Evolutionary conservation across 1,139 yeast genomes (phyloP).

Genomic region (Meyerozyma smithsonii): DNA sequence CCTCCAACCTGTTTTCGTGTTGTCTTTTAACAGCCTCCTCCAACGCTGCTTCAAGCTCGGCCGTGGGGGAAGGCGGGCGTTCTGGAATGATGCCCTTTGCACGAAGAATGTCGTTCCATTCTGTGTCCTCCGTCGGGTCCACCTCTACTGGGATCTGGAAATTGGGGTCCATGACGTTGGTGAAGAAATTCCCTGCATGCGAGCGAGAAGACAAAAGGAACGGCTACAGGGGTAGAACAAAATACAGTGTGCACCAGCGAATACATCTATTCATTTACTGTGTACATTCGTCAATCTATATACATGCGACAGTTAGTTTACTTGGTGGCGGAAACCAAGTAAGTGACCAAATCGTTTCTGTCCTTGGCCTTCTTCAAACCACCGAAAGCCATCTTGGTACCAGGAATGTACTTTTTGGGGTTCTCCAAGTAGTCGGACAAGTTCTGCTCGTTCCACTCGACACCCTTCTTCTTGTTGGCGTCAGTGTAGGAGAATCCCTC

Average conservation of each 20-base stretch:
- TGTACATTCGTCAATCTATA: not conserved
- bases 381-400: slow-evolving; percentile 99
- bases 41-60: slow-evolving; percentile 78
- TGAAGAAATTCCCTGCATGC: slow-evolving; percentile 1
- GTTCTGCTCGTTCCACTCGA: slow-evolving; percentile 80
- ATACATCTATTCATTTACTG: not conserved
- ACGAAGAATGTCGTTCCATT: slow-evolving; percentile 95
- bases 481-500: slow-evolving; percentile 95
- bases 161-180: slow-evolving; percentile 12
- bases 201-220: too few species aligned
- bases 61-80: slow-evolving; percentile 84
- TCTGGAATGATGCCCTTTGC: slow-evolving; percentile 90
- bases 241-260: not conserved
- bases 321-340: slow-evolving; percentile 76
- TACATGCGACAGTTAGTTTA: slow-evolving; percentile 22
- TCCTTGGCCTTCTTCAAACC: slow-evolving; percentile 99
- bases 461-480: slow-evolving; percentile 97
- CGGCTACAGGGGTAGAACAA: too few species aligned
- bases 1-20: slow-evolving; percentile 71
- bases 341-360: slow-evolving; percentile 93
- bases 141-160: slow-evolving; percentile 73
- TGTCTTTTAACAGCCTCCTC: slow-evolving; percentile 77
- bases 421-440: slow-evolving; percentile 94
- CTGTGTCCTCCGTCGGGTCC: slow-evolving; percentile 94
- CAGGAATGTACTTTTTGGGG: slow-evolving; percentile 99